Evolutionary conservation across 2,329 filamentous ascomycete species (phyloP).

Genomic region (Tricladium varicosporioides): DNA sequence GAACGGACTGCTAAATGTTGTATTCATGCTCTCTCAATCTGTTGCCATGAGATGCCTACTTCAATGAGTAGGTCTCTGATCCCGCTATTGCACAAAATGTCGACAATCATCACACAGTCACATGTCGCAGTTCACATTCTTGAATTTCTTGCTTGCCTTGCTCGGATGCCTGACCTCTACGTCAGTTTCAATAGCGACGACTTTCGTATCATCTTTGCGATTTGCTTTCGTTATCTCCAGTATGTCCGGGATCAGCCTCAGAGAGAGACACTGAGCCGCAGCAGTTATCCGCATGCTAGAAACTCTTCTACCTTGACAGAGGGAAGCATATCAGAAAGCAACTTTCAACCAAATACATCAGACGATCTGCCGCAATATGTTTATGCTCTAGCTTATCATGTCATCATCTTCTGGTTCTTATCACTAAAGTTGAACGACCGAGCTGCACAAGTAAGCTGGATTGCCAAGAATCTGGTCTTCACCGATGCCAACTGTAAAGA

Average conservation of each 20-base stretch:
- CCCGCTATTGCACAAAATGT: slow-evolving; percentile 87
- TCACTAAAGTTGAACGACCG: slow-evolving; percentile 83
- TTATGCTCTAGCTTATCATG: slow-evolving; percentile 88
- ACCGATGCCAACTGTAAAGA: slow-evolving; percentile 73
- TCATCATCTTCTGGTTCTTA: slow-evolving; percentile 96
- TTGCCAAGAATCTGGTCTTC: slow-evolving; percentile 78
- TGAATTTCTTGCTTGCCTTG: slow-evolving; percentile 89
- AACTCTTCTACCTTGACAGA: slow-evolving; percentile 35
- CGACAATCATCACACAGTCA: slow-evolving; percentile 91
- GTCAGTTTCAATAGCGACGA: slow-evolving; percentile 89
- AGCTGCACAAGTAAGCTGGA: slow-evolving; percentile 82
- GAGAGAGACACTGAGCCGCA: slow-evolving; percentile 35
- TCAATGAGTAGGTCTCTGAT: slow-evolving; percentile 85
- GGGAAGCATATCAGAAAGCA: slow-evolving; percentile 42
- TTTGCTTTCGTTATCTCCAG: slow-evolving; percentile 91
- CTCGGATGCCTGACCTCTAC: slow-evolving; percentile 79
- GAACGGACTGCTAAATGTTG: slow-evolving; percentile 88
- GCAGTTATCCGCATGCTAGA: slow-evolving; percentile 36
- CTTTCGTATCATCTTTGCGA: slow-evolving; percentile 90
- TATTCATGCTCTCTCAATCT: slow-evolving; percentile 91
- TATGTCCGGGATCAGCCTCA: slow-evolving; percentile 68
- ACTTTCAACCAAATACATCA: slow-evolving; percentile 42
- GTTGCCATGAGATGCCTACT: slow-evolving; percentile 88
- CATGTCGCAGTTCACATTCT: slow-evolving; percentile 91
- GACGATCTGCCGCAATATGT: slow-evolving; percentile 91